Conservation (phyloP, 345 rosid species). For the Trapa bicornis region DNA sequence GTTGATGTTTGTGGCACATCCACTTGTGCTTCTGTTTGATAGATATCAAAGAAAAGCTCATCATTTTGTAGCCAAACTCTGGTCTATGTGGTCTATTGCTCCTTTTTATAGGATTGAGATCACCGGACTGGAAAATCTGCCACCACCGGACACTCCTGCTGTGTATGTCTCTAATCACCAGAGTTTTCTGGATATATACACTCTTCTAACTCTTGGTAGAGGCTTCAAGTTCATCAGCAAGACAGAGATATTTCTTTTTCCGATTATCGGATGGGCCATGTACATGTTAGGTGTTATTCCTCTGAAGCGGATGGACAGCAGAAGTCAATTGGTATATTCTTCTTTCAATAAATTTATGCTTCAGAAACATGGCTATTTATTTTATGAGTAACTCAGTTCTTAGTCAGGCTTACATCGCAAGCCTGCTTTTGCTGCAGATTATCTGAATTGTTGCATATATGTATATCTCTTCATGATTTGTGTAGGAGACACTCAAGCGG, state of each 20-base stretch:
- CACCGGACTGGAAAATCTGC: constrained; percentile 75
- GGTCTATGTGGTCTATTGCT: constrained; percentile 50
- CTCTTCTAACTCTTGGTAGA: constrained; percentile 72
- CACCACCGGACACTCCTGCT: constrained; percentile 57
- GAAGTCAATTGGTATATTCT: constrained; percentile 68
- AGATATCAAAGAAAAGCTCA: constrained; percentile 62
- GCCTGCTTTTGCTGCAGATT: neutral
- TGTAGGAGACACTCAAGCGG: constrained; percentile 71
- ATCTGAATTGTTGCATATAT: constrained; percentile 8
- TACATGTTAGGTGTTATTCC: constrained; percentile 73
- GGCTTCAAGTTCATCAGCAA: constrained; percentile 89
- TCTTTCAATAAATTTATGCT: neutral
- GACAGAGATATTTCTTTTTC: constrained; percentile 62
- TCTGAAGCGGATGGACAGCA: constrained; percentile 74
- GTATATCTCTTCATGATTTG: constrained; percentile 2
- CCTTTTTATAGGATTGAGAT: constrained; percentile 44
- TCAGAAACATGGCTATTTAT: too few relatives aligned
- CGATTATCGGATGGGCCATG: constrained; percentile 93
- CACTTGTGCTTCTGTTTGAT: constrained; percentile 64
- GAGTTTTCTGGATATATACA: constrained; percentile 80
- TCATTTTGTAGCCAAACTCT: constrained; percentile 54
- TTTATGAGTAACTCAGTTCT: neutral
- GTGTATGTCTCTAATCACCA: constrained; percentile 92
- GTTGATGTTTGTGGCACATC: constrained; percentile 59
- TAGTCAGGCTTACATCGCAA: neutral